These are phyloP conservation scores for Botrytis porri DNA, from an alignment of 2,329 filamentous ascomycete genomes.

Conservation along the genomic window DNA sequence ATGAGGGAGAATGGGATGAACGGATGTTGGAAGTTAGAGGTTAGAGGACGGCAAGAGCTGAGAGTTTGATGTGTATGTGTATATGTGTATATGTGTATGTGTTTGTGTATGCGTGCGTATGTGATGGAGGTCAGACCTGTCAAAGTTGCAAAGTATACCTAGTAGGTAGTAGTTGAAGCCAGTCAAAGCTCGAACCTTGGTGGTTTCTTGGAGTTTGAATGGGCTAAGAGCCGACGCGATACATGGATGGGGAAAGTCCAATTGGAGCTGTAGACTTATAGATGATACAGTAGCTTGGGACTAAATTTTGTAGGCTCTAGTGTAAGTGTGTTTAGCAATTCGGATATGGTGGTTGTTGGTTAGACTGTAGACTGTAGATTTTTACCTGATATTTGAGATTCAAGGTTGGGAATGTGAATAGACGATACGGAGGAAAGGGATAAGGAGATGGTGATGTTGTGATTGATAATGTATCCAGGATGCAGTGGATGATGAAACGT, in stretches of 20 bases:
- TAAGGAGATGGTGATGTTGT: not conserved
- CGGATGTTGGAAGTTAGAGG: not conserved
- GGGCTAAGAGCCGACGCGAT: not conserved
- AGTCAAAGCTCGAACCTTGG: not conserved
- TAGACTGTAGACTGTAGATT: not conserved
- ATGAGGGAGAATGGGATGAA: not conserved
- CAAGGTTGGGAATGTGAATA: not conserved
- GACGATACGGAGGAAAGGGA: not conserved
- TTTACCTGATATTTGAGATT: not conserved
- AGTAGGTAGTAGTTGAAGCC: too few species aligned
- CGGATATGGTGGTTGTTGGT: not conserved
- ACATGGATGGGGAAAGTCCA: not conserved
- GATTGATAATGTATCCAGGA: not conserved
- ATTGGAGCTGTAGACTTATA: not conserved
- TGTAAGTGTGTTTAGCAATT: not conserved
- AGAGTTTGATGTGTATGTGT: not conserved
- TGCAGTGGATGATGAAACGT: not conserved
- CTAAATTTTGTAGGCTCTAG: not conserved
- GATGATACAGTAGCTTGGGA: not conserved
- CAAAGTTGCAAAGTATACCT: not conserved
- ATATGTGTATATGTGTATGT: not conserved
- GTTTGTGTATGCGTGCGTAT: not conserved
- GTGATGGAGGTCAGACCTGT: slow-evolving; percentile 5
- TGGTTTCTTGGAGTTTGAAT: not conserved
- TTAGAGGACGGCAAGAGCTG: too few species aligned